A percentile compares a stretch with the other conserved stretches of the same genome.
Conservation (phyloP, 495 filamentous ascomycete genomes). For the Penicillium manginii region DNA sequence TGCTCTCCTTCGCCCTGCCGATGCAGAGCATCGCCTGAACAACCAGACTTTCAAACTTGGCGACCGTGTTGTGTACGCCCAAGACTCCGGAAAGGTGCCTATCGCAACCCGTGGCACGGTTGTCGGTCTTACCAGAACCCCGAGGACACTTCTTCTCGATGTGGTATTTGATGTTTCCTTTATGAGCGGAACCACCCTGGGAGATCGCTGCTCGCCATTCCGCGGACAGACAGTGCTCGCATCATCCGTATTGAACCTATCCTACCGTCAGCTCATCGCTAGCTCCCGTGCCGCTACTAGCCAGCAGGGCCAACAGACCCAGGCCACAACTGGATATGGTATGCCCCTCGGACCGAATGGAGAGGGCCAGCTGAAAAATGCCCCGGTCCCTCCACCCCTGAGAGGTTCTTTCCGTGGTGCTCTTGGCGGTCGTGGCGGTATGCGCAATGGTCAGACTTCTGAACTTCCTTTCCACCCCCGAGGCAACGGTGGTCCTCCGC, state of each 20-base stretch:
- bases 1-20: constrained; percentile 85
- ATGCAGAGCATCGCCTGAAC: constrained; percentile 87
- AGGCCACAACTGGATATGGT: constrained; percentile 63
- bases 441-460: constrained; percentile 44
- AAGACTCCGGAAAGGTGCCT: constrained; percentile 91
- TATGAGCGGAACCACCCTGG: constrained; percentile 91
- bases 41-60: constrained; percentile 85
- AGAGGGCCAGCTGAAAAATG: constrained; percentile 71
- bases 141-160: constrained; percentile 80
- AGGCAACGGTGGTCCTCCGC: constrained; percentile 30
- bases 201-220: constrained; percentile 91
- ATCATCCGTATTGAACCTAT: constrained; percentile 83
- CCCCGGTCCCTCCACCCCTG: constrained; percentile 68
- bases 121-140: constrained; percentile 84
- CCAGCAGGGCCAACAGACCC: constrained; percentile 53
- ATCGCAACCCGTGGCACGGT: constrained; percentile 92
- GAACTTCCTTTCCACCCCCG: constrained; percentile 44
- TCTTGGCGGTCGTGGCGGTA: constrained; percentile 50
- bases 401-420: constrained; percentile 74
- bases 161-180: constrained; percentile 92
- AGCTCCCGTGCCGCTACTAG: constrained; percentile 70
- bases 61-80: constrained; percentile 90
- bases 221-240: constrained; percentile 89
- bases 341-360: constrained; percentile 56
- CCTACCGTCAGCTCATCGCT: constrained; percentile 77